Conservation (phyloP, 2,329 filamentous ascomycete genomes). For the Colletotrichum sp. region DNA sequence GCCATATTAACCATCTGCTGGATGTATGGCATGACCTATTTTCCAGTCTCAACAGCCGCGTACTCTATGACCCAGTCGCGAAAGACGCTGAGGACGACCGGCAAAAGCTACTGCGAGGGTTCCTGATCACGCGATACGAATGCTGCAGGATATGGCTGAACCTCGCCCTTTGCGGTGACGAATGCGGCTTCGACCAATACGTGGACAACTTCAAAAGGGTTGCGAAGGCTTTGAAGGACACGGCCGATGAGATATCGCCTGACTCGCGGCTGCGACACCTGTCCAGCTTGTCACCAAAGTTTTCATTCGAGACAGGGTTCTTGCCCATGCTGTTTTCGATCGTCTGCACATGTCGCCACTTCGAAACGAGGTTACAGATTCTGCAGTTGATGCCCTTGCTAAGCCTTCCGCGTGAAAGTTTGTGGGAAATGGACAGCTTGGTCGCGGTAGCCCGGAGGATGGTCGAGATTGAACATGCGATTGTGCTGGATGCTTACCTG, state of each 20-base stretch:
- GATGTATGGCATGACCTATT: conserved; percentile 7
- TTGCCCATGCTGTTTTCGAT: conserved; percentile 14
- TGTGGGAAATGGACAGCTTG: conserved; percentile 12
- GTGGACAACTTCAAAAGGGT: conserved; percentile 1
- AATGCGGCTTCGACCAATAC: not conserved
- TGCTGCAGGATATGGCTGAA: conserved; percentile 25
- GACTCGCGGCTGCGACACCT: not conserved
- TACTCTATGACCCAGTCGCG: conserved; percentile 33
- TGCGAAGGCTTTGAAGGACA: not conserved
- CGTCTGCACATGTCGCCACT: not conserved
- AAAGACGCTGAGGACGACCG: conserved; percentile 17
- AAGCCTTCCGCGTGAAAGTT: not conserved
- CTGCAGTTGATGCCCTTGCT: conserved; percentile 5
- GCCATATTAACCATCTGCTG: not conserved
- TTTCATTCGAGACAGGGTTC: conserved; percentile 15
- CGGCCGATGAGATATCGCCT: not conserved
- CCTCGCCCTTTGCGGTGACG: conserved; percentile 36
- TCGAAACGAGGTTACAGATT: conserved; percentile 2
- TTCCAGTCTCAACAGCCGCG: conserved; percentile 33
- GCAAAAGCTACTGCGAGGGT: not conserved
- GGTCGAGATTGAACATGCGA: conserved; percentile 15
- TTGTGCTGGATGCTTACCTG: not conserved
- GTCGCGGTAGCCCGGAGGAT: conserved; percentile 3
- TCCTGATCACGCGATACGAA: conserved; percentile 6
- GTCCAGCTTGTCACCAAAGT: not conserved